Evolutionary conservation across 805 yeast genomes (phyloP), one percentile per base, ranked within the genome.

Genomic region (Wickerhamiella vanderwaltii): DNA sequence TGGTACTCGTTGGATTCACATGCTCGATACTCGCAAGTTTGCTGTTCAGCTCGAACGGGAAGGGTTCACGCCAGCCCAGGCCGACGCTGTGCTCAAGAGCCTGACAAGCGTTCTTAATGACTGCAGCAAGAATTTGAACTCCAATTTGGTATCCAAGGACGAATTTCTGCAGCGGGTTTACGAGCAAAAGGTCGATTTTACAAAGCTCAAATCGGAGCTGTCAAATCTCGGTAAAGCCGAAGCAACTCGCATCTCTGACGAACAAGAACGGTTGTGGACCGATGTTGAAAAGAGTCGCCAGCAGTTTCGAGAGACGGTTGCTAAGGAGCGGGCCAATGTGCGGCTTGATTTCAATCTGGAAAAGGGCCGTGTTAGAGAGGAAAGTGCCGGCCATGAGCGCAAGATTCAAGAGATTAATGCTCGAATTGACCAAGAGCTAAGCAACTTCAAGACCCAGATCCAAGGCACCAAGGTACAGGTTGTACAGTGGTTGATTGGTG

Each of bases 401-500:
- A 85, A 86, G 58, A 84, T 91, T 46, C 91, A 85, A 59, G 98
- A 91, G 55, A 85, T 95, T 3, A 93, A 86, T 56, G 84, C 95
- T 3, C 70, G 95, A 48, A 87, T 91, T 42, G 96, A 91, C 58
- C 94, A 91, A 61, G 98, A 91, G 55, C 79, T 91, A 20, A 79
- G 88, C 29, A 88, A 91, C 57, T 83, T 91, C 75, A 87, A 83
- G 61, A 83, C 87, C 69, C 95, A 88, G 62, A 86, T 91, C 50
- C 95, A 91, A 55, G 77, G 84, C 33, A 95, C 88, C 24, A 91
- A 91, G 64, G 84, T 95, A 1, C 96, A 91, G 59, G 96, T 91
- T 38, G 75, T 86, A 78, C 98, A 91, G 63, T 91, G 98, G 98
- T 71, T 91, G 48, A 85, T 91, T 53, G 97, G 97, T 68, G 96